Evolutionary conservation across 768 basidiomycete genomes (phyloP).

Genomic region (Suillus subalutaceus): DNA sequence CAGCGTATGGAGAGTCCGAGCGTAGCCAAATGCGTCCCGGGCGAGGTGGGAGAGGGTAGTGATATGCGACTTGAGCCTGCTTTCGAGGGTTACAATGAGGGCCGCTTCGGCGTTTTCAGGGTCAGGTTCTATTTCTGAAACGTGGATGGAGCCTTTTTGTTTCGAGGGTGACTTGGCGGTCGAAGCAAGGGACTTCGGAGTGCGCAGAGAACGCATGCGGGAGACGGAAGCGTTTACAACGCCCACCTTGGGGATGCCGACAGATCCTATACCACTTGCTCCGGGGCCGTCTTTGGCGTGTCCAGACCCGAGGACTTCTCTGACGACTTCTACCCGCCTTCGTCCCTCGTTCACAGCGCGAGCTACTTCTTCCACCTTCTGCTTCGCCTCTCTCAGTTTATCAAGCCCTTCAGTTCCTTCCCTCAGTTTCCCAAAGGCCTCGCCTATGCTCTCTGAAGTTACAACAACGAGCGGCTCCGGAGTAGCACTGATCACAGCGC

Average conservation of each 20-base stretch:
- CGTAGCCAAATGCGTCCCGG: constrained; percentile 66
- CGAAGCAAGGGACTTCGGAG: constrained; percentile 25
- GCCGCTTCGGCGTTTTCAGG: constrained; percentile 46
- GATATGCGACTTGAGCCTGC: constrained; percentile 58
- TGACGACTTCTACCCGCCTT: constrained; percentile 76
- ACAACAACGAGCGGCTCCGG: constrained; percentile 43
- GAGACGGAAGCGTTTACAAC: constrained; percentile 54
- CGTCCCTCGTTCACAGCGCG: constrained; percentile 79
- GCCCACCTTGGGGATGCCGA: constrained; percentile 39
- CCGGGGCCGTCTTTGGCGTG: constrained; percentile 40
- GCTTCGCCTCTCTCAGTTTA: constrained; percentile 53
- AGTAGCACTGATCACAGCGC: constrained; percentile 75
- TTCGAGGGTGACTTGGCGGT: constrained; percentile 14
- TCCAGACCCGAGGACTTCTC: constrained; percentile 60
- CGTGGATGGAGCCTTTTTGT: constrained; percentile 28
- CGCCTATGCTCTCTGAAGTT: constrained; percentile 1
- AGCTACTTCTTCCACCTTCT: constrained; percentile 71
- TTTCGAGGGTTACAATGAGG: constrained; percentile 56
- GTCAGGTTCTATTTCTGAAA: constrained; percentile 19
- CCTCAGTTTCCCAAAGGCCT: constrained; percentile 21
- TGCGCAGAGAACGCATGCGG: constrained; percentile 60
- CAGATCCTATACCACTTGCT: constrained; percentile 43
- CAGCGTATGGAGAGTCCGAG: constrained; percentile 49
- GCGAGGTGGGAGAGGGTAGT: constrained; percentile 64
- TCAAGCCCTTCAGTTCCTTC: constrained; percentile 21